Percentiles rank a stretch among this genome's conserved stretches.
These are phyloP conservation scores for Atkinsonella hypoxylon DNA, from an alignment of 2,329 filamentous ascomycete species.

Conservation along the genomic window DNA sequence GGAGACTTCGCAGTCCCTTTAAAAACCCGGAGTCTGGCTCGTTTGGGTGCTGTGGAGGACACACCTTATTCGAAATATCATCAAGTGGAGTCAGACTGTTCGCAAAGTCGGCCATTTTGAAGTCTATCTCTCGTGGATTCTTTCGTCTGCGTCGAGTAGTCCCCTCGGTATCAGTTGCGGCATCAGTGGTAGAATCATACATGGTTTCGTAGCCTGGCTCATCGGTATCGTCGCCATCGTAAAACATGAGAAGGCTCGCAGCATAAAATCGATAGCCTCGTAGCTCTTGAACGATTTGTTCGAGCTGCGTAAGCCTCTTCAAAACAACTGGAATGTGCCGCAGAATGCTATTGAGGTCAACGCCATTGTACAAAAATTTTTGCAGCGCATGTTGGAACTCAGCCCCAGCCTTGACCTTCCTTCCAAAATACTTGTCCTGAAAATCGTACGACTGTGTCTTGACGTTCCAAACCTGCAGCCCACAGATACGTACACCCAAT, in stretches of 20 bases:
- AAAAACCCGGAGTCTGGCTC: constrained; percentile 84
- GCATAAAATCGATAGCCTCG: constrained; percentile 91
- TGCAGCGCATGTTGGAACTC: constrained; percentile 85
- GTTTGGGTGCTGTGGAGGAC: constrained; percentile 69
- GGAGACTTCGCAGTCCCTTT: constrained; percentile 66
- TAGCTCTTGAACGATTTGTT: constrained; percentile 68
- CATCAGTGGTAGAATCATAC: constrained; percentile 46
- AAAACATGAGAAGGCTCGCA: constrained; percentile 87
- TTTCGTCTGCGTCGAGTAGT: constrained; percentile 31
- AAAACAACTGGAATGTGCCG: constrained; percentile 82
- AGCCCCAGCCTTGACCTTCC: constrained; percentile 70
- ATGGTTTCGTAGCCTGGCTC: constrained; percentile 34
- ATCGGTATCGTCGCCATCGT: constrained; percentile 66
- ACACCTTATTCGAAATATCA: constrained; percentile 46
- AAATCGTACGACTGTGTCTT: constrained; percentile 79
- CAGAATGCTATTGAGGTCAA: constrained; percentile 66
- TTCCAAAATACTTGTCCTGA: constrained; percentile 95
- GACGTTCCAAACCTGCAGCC: constrained; percentile 91
- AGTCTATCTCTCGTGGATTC: constrained; percentile 57
- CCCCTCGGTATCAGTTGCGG: constrained; percentile 46
- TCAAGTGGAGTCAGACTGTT: constrained; percentile 92
- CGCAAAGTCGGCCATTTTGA: constrained; percentile 97
- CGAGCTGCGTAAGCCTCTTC: constrained; percentile 70
- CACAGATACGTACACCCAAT: constrained; percentile 86
- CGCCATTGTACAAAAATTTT: constrained; percentile 82